A percentile compares a stretch with the other conserved stretches of the same genome.
phyloP scores from a whole-genome alignment of 164 flowering plant species.

The Cinnamomum chago region DNA sequence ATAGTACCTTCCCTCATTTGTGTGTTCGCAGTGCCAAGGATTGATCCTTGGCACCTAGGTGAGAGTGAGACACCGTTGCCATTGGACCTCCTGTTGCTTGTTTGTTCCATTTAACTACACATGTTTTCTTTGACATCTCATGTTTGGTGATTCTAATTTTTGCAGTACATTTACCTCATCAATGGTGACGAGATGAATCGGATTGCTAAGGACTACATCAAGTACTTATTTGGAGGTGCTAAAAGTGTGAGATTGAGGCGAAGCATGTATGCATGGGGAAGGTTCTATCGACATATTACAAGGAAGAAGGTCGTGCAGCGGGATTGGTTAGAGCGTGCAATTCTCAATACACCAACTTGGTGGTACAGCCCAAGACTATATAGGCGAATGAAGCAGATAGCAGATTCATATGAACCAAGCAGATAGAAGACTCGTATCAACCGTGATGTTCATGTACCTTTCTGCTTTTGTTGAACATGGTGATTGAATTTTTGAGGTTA shows the following conservation, averaged over 20 bases:
- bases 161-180: conserved; percentile 65
- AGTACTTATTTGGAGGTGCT: conserved; percentile 32
- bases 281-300: conserved; percentile 15
- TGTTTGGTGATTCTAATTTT: conserved; percentile 1
- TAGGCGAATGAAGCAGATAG: conserved; percentile 7
- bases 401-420: background rate
- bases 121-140: background rate
- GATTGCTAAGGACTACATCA: conserved; percentile 47
- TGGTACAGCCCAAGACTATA: conserved; percentile 47
- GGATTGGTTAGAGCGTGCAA: conserved; percentile 49
- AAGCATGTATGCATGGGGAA: conserved; percentile 31
- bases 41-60: too few relatives aligned
- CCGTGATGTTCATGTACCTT: background rate
- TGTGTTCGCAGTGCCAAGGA: background rate
- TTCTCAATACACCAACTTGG: conserved; percentile 51
- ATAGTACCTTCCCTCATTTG: background rate
- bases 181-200: conserved; percentile 42
- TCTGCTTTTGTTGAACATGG: background rate
- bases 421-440: background rate
- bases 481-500: background rate
- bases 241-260: conserved; percentile 47
- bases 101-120: background rate
- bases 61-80: too few relatives aligned
- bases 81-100: background rate
- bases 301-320: conserved; percentile 24